Evolutionary conservation across 495 filamentous ascomycete species (phyloP), one percentile per base, ranked within the genome.

Genomic region (Trichoderma erinaceum): DNA sequence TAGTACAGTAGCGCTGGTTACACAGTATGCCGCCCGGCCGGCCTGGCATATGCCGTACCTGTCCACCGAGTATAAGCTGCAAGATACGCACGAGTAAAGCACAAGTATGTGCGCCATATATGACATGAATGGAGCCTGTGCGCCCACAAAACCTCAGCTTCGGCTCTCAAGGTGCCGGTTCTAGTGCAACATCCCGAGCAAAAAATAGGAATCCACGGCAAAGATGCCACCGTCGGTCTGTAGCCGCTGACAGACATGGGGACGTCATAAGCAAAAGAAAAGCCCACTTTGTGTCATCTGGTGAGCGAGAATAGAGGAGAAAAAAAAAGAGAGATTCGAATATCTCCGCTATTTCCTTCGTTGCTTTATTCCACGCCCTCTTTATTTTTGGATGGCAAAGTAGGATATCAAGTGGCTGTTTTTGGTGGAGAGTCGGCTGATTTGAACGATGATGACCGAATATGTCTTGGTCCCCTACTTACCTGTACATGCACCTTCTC

Each of bases 111-210:
- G 35, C 35, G 35, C 35, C 35, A 10, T 38, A 38, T 5, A 38
- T 38, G n/a, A n/a, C 29, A 11, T 23, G n/a, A 4, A 56, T n/a
- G 50, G 50, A 56, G 50, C 8, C 8, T 23, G 15, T 16, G 56
- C 56, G 23, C 56, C 27, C 56, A 61, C 27, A 61, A 61, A 32
- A 27, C 4, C 27, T 61, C 56, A 61, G 56, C 56, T 61, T 25
- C 50, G 50, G 50, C 50, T 56, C 50, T 21, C 21, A 56, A 21
- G 5, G 10, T 56, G 50, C 50, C 50, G 50, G 50, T 12, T 21
- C 0, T 15, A n/a, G 44, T 18, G 44, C 44, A 48, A 11, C 13
- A 16, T 16, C 4, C 13, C 5, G 13, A 48, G n/a, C 13, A 48
- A 4, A 15, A n/a, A n/a, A 4, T 12, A 18, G 15, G 4, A n/a